Evolutionary conservation across 331 rosid genomes (phyloP), one percentile per base, ranked within the genome.

Genomic region (Malus hybrid): DNA sequence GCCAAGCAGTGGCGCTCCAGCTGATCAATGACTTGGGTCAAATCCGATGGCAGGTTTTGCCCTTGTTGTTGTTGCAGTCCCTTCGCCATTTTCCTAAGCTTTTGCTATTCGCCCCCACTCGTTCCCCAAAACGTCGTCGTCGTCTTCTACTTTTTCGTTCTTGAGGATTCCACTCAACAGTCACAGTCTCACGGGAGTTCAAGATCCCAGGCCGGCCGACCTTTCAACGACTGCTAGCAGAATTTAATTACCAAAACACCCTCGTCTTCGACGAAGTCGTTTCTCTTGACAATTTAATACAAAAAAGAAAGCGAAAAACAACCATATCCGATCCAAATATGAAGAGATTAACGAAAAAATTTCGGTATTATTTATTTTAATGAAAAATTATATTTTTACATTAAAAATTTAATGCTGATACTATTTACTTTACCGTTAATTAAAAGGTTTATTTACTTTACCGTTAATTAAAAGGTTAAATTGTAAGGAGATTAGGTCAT

Each of bases 1-100:
- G 97, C 93, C 88, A 92, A 81, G 87, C 98, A 90, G 74, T 95
- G 94, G 80, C 99, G 99, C 83, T 95, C 99, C 66, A 95, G 79
- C 82, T 90, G 99, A 79, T 95, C 99, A 52, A 92, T 85, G 75
- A 95, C 89, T 70, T 83, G 96, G 19, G 88, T 75, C 72, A 92
- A 91, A 79, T 95, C 97, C 32, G 91, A 66, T 5, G 96, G 93
- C 58, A 95, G 87, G 83, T 77, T 86, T 79, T 89, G 91, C n/a
- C 88, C 92, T 68, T 82, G 85, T 18, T 81, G 97, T 1, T 60
- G 97, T 2, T 61, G 29, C 53, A 87, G 77, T n/a, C 88, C 93
- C 86, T 95, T 95, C 82, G 86, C 93, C 99, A 92, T 92, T 50
- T 1, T 19, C 18, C 18, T 8, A 30, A 32, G 70, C 24, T 65